Conservation (phyloP, 805 yeast genomes). For the Sugiyamaella floridensis region DNA sequence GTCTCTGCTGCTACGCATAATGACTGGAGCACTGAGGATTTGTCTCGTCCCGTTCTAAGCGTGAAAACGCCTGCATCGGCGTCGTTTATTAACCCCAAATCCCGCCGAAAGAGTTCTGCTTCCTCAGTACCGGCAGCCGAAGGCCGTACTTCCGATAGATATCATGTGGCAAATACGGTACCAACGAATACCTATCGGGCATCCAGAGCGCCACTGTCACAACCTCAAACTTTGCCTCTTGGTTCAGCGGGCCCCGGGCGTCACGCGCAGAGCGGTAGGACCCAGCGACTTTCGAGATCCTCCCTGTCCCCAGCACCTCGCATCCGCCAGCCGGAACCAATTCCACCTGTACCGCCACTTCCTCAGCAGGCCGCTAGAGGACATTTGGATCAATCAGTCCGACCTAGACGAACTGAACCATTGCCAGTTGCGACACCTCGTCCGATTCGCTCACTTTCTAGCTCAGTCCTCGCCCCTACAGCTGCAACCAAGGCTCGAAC, state of each 20-base stretch:
- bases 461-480: not conserved
- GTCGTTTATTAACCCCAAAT: slow-evolving; percentile 14
- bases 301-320: not conserved
- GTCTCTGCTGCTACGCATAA: not conserved
- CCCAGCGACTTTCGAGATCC: not conserved
- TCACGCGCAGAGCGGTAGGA: not conserved
- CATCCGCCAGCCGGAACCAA: not conserved
- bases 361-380: not conserved
- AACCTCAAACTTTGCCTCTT: not conserved
- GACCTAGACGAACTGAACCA: not conserved
- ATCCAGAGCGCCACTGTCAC: not conserved
- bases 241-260: not conserved
- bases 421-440: not conserved
- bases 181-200: not conserved
- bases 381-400: not conserved
- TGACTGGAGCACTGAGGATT: not conserved
- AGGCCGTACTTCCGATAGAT: not conserved
- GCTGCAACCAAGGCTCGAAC: not conserved
- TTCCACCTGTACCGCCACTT: not conserved
- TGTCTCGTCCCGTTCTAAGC: not conserved
- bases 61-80: not conserved
- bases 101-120: slow-evolving; percentile 9
- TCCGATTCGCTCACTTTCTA: not conserved
- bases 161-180: not conserved
- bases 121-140: not conserved